Evolutionary conservation across 2,329 filamentous ascomycete genomes (phyloP), one percentile per base, ranked within the genome.

Genomic region (Hymenoscyphus fraxineus): DNA sequence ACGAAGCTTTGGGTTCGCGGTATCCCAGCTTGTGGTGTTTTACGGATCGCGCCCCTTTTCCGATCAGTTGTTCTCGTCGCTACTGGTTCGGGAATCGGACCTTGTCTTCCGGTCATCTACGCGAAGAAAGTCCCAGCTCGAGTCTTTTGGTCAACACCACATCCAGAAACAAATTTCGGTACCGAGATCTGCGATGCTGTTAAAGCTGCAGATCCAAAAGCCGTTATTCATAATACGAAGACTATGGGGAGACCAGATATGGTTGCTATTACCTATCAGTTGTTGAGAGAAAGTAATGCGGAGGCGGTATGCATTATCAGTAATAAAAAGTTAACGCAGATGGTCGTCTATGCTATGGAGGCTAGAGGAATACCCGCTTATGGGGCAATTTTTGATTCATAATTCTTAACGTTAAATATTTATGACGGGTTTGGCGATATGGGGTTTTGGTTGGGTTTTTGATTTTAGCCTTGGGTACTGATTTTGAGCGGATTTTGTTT

Each of bases 41-140:
- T 89, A 72, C 85, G 88, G 69, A 82, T 89, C 64, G 85, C 88
- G 41, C 82, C 83, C 0, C 80, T 92, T 35, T 92, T 91, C 78
- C 80, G 81, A 64, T 83, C 82, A 27, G 78, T 90, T 64, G 81
- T 92, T 38, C 77, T 92, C 65, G 84, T 92, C 7, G 87, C 85
- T 5, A 92, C 89, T 0, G 89, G 89, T 1, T 91, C 88, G 0
- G 89, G 89, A 2, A 91, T 92, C 64, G 89, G 88, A 0, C 89
- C 89, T 0, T 83, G 86, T 62, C 78, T 91, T 13, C 76, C 70
- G 2, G 65, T 72, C 19, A 71, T 73, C 19, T 66, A 70, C 22
- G 68, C 69, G 22, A 67, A 70, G 5, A 60, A 68, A 9, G 65
- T 71, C 1, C 65, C 67, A 7, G 66, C 71, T 4, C 68, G 71